phyloP scores from a whole-genome alignment of 495 filamentous ascomycete genomes.

The Paragyromitra xinjiangensis region DNA sequence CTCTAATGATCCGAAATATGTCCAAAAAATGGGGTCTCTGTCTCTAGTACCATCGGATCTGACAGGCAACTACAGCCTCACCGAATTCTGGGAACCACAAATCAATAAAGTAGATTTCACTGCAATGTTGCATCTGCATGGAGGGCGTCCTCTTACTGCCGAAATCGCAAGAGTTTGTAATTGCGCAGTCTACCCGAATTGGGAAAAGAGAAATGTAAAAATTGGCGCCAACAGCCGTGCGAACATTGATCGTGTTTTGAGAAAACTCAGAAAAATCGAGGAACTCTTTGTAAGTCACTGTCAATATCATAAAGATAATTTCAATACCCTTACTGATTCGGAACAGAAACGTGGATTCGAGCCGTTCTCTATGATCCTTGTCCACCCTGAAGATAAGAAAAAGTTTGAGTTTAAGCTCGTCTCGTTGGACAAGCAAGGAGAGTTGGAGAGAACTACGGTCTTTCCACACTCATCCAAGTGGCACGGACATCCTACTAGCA shows the following conservation, averaged over 20 bases:
- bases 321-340: background rate
- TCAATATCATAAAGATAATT: background rate
- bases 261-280: conserved; percentile 51
- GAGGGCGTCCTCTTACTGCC: conserved; percentile 38
- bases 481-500: conserved; percentile 31
- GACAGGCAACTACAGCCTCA: conserved; percentile 28
- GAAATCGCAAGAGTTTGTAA: conserved; percentile 50
- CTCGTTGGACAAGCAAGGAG: conserved; percentile 41
- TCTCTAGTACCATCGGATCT: conserved; percentile 26
- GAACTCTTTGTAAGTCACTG: conserved; percentile 48
- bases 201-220: conserved; percentile 48
- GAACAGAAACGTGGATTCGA: conserved; percentile 49
- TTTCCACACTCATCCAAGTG: conserved; percentile 42
- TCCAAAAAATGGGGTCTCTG: conserved; percentile 1
- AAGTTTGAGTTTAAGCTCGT: conserved; percentile 55
- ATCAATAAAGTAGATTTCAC: conserved; percentile 45
- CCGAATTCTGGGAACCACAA: conserved; percentile 48
- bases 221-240: conserved; percentile 44
- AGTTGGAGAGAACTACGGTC: conserved; percentile 47
- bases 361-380: conserved; percentile 39
- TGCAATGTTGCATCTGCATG: conserved; percentile 45
- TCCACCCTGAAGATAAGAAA: conserved; percentile 48
- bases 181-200: conserved; percentile 43
- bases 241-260: conserved; percentile 40
- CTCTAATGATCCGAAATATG: conserved; percentile 38